phyloP scores from a whole-genome alignment of 2,329 filamentous ascomycete species.

The Lithohypha guttulata region DNA sequence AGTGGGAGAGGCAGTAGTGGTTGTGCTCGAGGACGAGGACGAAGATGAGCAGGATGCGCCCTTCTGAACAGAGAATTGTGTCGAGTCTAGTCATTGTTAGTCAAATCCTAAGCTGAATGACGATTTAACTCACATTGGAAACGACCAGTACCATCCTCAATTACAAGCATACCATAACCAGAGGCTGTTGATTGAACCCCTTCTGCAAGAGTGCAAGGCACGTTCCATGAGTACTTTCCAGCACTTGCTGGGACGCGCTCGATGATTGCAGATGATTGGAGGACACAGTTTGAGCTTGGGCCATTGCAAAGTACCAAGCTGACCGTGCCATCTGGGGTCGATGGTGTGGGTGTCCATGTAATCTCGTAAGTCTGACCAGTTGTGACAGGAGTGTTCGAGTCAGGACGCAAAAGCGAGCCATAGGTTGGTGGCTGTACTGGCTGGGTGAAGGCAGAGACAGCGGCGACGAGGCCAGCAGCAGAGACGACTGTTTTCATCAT shows the following conservation, averaged over 20 bases:
- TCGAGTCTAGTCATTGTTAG: slow-evolving; percentile 15
- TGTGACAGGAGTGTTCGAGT: slow-evolving; percentile 15
- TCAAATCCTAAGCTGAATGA: background rate
- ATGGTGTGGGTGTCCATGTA: slow-evolving; percentile 19
- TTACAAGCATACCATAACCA: slow-evolving; percentile 22
- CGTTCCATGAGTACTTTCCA: slow-evolving; percentile 19
- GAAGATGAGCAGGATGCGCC: slow-evolving; percentile 11
- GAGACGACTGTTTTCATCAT: slow-evolving; percentile 35
- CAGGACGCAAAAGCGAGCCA: slow-evolving; percentile 20
- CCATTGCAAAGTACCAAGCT: slow-evolving; percentile 22
- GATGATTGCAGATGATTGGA: slow-evolving; percentile 15
- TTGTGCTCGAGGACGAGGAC: slow-evolving; percentile 5
- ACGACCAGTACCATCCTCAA: slow-evolving; percentile 22
- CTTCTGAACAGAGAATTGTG: slow-evolving; percentile 20
- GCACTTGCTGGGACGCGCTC: slow-evolving; percentile 16
- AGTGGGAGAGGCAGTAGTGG: too few relatives aligned
- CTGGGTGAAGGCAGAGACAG: slow-evolving; percentile 49
- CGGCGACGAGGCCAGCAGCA: slow-evolving; percentile 56
- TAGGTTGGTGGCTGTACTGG: slow-evolving; percentile 13
- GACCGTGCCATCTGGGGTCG: slow-evolving; percentile 17
- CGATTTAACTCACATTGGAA: slow-evolving; percentile 18
- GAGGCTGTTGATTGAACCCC: slow-evolving; percentile 16
- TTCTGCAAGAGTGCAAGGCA: slow-evolving; percentile 17
- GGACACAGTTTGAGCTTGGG: slow-evolving; percentile 19
- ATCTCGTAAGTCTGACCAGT: slow-evolving; percentile 19